Percentiles rank a stretch among this genome's conserved stretches.
Conservation (phyloP, 2,329 filamentous ascomycete genomes). For the Cercospora sp. region DNA sequence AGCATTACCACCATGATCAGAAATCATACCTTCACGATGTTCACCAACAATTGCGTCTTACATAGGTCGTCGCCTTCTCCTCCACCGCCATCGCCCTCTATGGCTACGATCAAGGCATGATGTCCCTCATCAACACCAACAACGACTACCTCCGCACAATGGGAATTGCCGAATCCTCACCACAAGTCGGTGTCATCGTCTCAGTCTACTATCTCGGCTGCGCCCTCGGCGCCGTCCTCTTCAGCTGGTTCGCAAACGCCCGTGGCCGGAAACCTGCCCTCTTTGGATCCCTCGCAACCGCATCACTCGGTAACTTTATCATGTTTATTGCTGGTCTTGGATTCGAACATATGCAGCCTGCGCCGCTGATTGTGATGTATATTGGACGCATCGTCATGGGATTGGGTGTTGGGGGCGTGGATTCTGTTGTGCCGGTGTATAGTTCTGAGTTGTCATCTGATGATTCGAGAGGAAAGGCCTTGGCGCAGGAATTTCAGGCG, state of each 20-base stretch:
- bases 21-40: background rate
- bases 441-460: slow-evolving; percentile 59
- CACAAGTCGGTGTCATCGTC: slow-evolving; percentile 60
- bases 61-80: slow-evolving; percentile 54
- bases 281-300: slow-evolving; percentile 55
- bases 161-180: slow-evolving; percentile 46
- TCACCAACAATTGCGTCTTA: slow-evolving; percentile 50
- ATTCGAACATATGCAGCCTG: slow-evolving; percentile 38
- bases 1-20: no score
- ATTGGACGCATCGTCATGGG: slow-evolving; percentile 56
- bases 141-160: slow-evolving; percentile 58
- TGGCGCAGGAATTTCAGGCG: slow-evolving; percentile 64
- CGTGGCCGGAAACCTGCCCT: slow-evolving; percentile 58
- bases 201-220: slow-evolving; percentile 65
- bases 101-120: slow-evolving; percentile 49
- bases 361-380: slow-evolving; percentile 50
- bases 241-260: slow-evolving; percentile 56
- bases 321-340: slow-evolving; percentile 61
- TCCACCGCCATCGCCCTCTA: slow-evolving; percentile 57
- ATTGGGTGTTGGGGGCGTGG: slow-evolving; percentile 60
- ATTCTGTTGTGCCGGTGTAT: slow-evolving; percentile 62
- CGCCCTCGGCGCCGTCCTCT: slow-evolving; percentile 57
- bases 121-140: slow-evolving; percentile 58
- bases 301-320: slow-evolving; percentile 57
- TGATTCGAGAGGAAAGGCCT: slow-evolving; percentile 56